Evolutionary conservation across 176 grass and related monocot genomes (phyloP).

Genomic region (Carex myosuroides): DNA sequence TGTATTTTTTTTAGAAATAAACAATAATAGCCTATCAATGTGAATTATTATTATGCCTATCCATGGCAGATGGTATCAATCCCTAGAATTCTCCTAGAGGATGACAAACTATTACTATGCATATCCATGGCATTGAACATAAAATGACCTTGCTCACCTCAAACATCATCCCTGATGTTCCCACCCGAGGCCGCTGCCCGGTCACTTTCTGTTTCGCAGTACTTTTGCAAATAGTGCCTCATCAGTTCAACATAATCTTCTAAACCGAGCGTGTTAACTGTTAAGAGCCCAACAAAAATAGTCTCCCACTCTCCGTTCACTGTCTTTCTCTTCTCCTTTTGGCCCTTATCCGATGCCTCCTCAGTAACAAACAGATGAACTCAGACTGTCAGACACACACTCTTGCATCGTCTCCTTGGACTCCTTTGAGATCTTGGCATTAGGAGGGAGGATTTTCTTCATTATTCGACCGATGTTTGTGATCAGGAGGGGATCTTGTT

Average conservation of each 20-base stretch:
- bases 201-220: too few relatives aligned
- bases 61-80: too few relatives aligned
- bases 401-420: slow-evolving; percentile 89
- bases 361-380: slow-evolving; percentile 86
- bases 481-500: slow-evolving; percentile 70
- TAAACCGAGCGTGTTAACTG: slow-evolving; percentile 56
- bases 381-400: slow-evolving; percentile 42
- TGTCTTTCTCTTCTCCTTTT: slow-evolving; percentile 88
- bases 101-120: too few relatives aligned
- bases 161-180: too few relatives aligned
- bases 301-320: slow-evolving; percentile 57
- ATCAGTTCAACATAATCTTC: slow-evolving; percentile 78
- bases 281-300: slow-evolving; percentile 68
- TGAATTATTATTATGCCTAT: too few relatives aligned
- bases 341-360: slow-evolving; percentile 81
- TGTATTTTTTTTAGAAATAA: too few relatives aligned
- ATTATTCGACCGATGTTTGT: slow-evolving; percentile 79
- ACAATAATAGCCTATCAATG: too few relatives aligned
- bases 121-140: too few relatives aligned
- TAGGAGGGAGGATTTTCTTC: slow-evolving; percentile 78
- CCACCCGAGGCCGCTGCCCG: too few relatives aligned
- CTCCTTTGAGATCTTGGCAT: slow-evolving; percentile 89
- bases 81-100: too few relatives aligned
- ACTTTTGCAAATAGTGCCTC: slow-evolving; percentile 56
- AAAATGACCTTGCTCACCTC: too few relatives aligned